Conservation (phyloP, 2,329 filamentous ascomycete species). For the Fusarium sp. region DNA sequence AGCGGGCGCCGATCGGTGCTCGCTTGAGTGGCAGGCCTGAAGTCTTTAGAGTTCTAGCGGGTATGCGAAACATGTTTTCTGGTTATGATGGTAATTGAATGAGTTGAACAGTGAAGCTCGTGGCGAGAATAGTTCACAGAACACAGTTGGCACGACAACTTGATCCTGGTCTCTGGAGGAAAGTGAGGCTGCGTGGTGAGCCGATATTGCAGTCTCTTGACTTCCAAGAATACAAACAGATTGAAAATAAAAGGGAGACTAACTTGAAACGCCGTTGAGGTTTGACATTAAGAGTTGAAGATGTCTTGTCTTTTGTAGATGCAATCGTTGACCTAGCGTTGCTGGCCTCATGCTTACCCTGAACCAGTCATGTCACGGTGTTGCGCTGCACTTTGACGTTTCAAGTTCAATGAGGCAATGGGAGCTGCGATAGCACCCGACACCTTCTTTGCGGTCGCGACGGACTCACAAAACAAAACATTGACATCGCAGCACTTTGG, state of each 20-base stretch:
- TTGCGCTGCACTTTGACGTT: background rate
- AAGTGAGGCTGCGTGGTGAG: background rate
- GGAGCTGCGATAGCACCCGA: background rate
- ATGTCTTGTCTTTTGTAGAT: background rate
- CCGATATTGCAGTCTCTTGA: background rate
- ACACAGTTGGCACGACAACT: conserved; percentile 16
- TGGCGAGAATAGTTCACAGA: background rate
- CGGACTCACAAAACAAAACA: background rate
- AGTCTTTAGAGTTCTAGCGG: background rate
- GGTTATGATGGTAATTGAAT: background rate
- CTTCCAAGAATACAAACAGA: background rate
- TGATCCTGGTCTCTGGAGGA: background rate
- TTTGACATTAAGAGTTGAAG: background rate
- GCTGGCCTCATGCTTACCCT: conserved; percentile 9
- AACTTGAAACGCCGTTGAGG: background rate
- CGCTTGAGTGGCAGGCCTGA: conserved; percentile 7
- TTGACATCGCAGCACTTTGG: background rate
- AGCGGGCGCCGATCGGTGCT: conserved; percentile 10
- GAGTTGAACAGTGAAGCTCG: background rate
- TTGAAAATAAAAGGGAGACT: no score
- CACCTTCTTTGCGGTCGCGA: background rate
- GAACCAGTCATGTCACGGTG: background rate
- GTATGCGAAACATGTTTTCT: conserved; percentile 34
- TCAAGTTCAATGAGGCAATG: background rate
- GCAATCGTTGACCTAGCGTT: background rate